Conservation (phyloP, 2,329 filamentous ascomycete genomes). For the Exserohilum rostratum region DNA sequence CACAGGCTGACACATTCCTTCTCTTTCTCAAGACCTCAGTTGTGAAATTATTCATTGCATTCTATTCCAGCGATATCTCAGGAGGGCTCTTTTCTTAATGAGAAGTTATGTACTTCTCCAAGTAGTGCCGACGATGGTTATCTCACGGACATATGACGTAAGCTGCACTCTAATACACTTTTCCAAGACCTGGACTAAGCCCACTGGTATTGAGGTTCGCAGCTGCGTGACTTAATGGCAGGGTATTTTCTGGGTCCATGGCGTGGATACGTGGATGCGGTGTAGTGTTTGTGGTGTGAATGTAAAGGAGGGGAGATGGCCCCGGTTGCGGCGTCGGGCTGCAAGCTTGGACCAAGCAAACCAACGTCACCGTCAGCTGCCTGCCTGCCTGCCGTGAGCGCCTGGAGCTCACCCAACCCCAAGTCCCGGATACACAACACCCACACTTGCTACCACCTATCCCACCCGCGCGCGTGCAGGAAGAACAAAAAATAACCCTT, state of each 20-base stretch:
- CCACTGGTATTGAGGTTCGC: no score
- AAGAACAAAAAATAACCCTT: not conserved
- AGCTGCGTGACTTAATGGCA: no score
- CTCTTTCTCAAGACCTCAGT: no score
- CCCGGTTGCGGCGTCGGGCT: not conserved
- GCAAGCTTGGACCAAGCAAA: constrained; percentile 11
- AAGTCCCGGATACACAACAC: constrained; percentile 2
- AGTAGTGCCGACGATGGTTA: no score
- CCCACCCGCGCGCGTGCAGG: not conserved
- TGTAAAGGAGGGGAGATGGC: not conserved
- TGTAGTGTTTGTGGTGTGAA: not conserved
- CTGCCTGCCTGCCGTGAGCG: constrained; percentile 7
- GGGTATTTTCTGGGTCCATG: not conserved
- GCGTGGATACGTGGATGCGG: not conserved
- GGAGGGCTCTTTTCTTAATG: no score
- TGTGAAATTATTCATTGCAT: no score
- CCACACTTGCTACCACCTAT: not conserved
- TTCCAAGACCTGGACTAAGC: not conserved
- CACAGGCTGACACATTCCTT: no score
- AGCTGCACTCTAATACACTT: no score
- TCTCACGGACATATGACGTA: no score
- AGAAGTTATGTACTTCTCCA: no score
- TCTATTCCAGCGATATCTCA: no score
- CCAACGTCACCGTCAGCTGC: constrained; percentile 15
- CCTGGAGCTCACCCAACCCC: constrained; percentile 12